Conservation (phyloP, 768 basidiomycete genomes). For the Auricularia cornea region DNA sequence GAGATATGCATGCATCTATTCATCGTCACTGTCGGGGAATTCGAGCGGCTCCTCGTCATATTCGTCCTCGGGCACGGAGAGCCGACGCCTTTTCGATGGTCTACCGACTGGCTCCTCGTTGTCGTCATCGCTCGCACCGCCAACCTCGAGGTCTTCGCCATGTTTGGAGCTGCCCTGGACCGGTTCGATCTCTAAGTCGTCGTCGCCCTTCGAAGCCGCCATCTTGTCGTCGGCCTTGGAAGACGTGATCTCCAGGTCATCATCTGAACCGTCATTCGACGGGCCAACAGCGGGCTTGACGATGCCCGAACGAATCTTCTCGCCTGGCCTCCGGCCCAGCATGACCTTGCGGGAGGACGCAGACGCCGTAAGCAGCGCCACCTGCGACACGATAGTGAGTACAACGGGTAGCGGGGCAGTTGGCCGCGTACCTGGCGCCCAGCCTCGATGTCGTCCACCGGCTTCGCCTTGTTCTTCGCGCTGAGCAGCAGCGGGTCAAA, state of each 20-base stretch:
- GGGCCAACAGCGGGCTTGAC: not conserved
- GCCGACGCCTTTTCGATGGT: not conserved
- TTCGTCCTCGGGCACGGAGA: not conserved
- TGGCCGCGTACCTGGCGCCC: not conserved
- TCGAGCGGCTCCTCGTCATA: not conserved
- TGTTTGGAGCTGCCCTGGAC: not conserved
- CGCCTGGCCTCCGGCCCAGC: not conserved
- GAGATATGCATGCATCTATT: not conserved
- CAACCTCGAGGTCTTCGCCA: not conserved
- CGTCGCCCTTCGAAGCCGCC: not conserved
- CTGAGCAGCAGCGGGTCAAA: constrained; percentile 50
- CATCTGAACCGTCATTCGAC: not conserved
- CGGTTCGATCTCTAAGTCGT: not conserved
- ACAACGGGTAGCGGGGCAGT: too few relatives aligned
- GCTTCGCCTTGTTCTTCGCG: not conserved
- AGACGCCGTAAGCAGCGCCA: not conserved
- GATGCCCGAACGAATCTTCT: not conserved
- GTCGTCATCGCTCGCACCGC: not conserved
- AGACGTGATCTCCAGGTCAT: not conserved
- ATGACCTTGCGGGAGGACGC: not conserved
- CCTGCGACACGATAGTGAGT: not conserved
- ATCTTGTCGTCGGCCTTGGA: not conserved
- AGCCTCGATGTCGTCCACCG: not conserved
- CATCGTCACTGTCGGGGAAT: not conserved
- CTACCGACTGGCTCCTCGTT: not conserved